phyloP scores from a whole-genome alignment of 179 eudicot genomes.

The Silene coronaria region DNA sequence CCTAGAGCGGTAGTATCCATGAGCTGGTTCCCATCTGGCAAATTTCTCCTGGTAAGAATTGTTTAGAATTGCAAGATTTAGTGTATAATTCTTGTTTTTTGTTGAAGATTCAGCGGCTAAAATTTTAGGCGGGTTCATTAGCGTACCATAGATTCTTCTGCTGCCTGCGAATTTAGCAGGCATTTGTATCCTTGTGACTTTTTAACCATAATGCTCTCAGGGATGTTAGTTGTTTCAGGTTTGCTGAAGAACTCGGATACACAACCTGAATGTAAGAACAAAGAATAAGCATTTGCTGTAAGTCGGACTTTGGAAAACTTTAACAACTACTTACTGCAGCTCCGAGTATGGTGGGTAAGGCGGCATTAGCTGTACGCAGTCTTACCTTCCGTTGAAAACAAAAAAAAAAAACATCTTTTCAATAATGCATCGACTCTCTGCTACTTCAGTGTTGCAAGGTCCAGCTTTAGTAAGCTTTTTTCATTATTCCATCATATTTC shows the following conservation, averaged over 20 bases:
- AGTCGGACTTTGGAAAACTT: too few species aligned
- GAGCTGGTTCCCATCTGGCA: slow-evolving; percentile 79
- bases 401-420: too few species aligned
- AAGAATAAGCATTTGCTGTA: too few species aligned
- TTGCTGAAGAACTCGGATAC: slow-evolving; percentile 35
- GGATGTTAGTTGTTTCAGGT: slow-evolving; percentile 7
- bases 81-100: background rate
- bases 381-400: too few species aligned
- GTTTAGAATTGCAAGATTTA: background rate
- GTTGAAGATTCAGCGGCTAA: background rate
- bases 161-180: slow-evolving; percentile 49
- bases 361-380: too few species aligned
- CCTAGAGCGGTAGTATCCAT: slow-evolving; percentile 49
- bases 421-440: too few species aligned
- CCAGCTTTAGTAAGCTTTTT: too few species aligned
- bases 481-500: too few species aligned
- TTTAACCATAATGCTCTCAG: slow-evolving; percentile 22
- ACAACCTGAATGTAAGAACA: slow-evolving; percentile 27
- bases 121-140: background rate
- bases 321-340: too few species aligned
- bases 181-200: slow-evolving; percentile 36
- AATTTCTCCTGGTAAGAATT: slow-evolving; percentile 42
- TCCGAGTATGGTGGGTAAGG: too few species aligned
- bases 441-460: too few species aligned
- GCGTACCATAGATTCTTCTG: slow-evolving; percentile 61